A percentile compares a stretch with the other conserved stretches of the same genome.
Conservation (phyloP, 192 early-diverging fungal genomes). For the Linnemannia elongata region DNA sequence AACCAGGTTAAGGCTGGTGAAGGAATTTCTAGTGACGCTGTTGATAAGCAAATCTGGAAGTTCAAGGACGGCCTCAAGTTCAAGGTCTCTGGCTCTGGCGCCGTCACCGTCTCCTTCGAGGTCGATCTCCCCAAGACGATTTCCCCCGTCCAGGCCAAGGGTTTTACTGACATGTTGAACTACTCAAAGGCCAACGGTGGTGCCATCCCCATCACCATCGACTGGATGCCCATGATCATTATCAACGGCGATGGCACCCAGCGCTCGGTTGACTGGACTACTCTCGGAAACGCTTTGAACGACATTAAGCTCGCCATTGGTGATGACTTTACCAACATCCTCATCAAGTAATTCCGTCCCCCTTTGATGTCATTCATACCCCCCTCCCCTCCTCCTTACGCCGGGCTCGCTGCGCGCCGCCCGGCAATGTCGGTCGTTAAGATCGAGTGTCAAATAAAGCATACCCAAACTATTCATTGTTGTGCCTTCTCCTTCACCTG, state of each 20-base stretch:
- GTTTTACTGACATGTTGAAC: conserved; percentile 3
- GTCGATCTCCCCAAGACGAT: background rate
- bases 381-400: no score
- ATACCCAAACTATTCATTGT: background rate
- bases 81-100: conserved; percentile 19
- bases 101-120: conserved; percentile 23
- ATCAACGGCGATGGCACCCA: conserved; percentile 22
- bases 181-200: conserved; percentile 15
- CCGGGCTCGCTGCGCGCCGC: no score
- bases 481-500: background rate
- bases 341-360: background rate
- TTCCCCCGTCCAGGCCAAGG: background rate
- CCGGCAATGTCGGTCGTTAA: no score
- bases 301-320: conserved; percentile 13
- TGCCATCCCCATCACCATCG: conserved; percentile 10
- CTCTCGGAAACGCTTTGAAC: background rate
- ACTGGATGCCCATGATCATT: background rate
- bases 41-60: background rate
- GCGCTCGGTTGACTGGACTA: conserved; percentile 27
- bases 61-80: conserved; percentile 20
- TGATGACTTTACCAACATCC: conserved; percentile 28
- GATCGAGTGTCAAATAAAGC: no score
- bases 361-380: background rate
- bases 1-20: background rate
- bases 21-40: background rate